A percentile compares a stretch with the other conserved stretches of the same genome.
Evolutionary conservation across 2,329 filamentous ascomycete species (phyloP).

Genomic region (Xylariaceae sp.): DNA sequence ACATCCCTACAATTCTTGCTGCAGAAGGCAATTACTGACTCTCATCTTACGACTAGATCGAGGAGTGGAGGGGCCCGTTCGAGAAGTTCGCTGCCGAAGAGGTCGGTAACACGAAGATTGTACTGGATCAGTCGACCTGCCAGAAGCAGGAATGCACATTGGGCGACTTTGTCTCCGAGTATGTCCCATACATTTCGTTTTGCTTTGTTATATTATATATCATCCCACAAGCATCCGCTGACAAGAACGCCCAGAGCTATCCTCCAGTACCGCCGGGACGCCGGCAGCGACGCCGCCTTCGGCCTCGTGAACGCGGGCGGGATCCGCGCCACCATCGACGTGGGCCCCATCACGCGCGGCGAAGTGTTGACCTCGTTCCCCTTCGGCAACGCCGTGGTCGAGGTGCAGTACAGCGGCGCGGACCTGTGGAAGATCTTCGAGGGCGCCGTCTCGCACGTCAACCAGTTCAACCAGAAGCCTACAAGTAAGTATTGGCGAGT

Average conservation of each 20-base stretch:
- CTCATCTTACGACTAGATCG: too few relatives aligned
- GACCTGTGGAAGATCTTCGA: slow-evolving; percentile 61
- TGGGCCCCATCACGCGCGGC: slow-evolving; percentile 63
- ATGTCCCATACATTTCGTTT: slow-evolving; percentile 15
- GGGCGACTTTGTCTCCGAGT: slow-evolving; percentile 58
- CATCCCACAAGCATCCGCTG: too few relatives aligned
- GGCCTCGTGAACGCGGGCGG: slow-evolving; percentile 67
- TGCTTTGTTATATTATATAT: too few relatives aligned
- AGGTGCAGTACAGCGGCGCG: slow-evolving; percentile 55
- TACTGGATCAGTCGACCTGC: slow-evolving; percentile 63
- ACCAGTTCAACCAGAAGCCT: slow-evolving; percentile 54
- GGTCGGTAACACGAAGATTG: slow-evolving; percentile 57
- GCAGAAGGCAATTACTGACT: too few relatives aligned
- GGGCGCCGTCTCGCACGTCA: slow-evolving; percentile 58
- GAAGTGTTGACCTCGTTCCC: slow-evolving; percentile 67
- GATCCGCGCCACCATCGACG: slow-evolving; percentile 64
- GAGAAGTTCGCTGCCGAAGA: slow-evolving; percentile 60
- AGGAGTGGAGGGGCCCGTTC: slow-evolving; percentile 62
- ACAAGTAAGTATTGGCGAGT: too few relatives aligned
- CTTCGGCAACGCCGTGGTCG: slow-evolving; percentile 66
- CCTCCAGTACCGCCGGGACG: slow-evolving; percentile 59
- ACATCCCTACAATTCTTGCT: too few relatives aligned
- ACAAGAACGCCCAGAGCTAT: slow-evolving; percentile 52
- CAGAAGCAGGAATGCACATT: slow-evolving; percentile 60
- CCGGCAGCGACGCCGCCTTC: slow-evolving; percentile 51